Percentiles rank a stretch among this genome's conserved stretches.
Evolutionary conservation across 306 rosid species (phyloP).

Genomic region (Canavalia gladiata): DNA sequence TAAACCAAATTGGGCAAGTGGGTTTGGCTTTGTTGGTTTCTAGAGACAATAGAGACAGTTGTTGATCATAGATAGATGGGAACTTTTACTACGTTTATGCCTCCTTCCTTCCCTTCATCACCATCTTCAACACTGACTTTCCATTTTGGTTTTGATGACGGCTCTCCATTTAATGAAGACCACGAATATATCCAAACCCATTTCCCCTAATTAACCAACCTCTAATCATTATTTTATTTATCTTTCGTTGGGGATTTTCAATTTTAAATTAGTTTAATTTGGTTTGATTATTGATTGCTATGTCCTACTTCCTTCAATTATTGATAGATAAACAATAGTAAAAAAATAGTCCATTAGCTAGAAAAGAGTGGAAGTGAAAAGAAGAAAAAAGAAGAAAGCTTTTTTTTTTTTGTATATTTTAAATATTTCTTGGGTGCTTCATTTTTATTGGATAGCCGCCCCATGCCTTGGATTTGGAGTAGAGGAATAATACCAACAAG

Average conservation of each 20-base stretch:
- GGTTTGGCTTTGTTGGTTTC: conserved; percentile 42
- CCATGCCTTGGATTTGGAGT: conserved; percentile 50
- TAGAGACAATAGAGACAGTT: conserved; percentile 44
- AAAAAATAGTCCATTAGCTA: no score
- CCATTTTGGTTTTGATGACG: conserved; percentile 37
- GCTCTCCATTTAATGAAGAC: conserved; percentile 23
- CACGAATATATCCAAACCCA: background rate
- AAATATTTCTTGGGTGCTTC: background rate
- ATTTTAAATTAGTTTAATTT: background rate
- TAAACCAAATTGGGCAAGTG: conserved; percentile 42
- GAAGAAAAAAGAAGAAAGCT: background rate
- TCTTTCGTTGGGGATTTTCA: background rate
- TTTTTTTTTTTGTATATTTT: background rate
- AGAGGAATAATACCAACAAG: conserved; percentile 35
- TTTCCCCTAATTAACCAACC: background rate
- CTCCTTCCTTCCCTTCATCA: conserved; percentile 18
- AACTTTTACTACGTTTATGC: background rate
- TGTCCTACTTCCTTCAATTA: background rate
- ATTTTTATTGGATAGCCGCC: conserved; percentile 44
- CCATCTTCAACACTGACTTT: conserved; percentile 20
- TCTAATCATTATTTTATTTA: background rate
- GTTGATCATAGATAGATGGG: conserved; percentile 9
- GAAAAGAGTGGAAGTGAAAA: background rate
- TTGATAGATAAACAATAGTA: background rate
- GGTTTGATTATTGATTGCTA: background rate